phyloP scores from a whole-genome alignment of 2,329 filamentous ascomycete genomes.

The Tolypocladium endophyticum region DNA sequence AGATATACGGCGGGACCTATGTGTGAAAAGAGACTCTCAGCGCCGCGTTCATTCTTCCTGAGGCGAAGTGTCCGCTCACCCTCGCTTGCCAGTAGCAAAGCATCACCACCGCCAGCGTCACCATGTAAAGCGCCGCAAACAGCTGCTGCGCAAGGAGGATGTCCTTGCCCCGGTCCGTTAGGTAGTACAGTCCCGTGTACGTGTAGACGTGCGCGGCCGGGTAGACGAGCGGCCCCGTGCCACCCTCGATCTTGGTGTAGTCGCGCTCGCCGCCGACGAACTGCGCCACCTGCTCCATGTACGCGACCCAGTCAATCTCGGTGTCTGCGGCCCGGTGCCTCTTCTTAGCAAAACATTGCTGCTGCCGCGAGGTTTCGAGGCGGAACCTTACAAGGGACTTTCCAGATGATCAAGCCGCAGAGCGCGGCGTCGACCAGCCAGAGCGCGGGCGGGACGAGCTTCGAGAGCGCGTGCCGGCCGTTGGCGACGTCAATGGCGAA shows the following conservation, averaged over 20 bases:
- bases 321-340: constrained; percentile 48
- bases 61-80: constrained; percentile 28
- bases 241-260: constrained; percentile 76
- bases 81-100: constrained; percentile 67
- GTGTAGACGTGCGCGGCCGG: constrained; percentile 89
- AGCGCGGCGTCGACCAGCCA: constrained; percentile 61
- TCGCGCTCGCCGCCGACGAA: constrained; percentile 78
- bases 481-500: constrained; percentile 32
- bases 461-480: constrained; percentile 39
- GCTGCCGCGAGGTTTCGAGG: background rate
- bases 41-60: background rate
- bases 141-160: constrained; percentile 74
- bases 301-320: constrained; percentile 95
- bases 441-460: constrained; percentile 46
- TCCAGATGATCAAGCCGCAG: constrained; percentile 66
- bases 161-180: constrained; percentile 67
- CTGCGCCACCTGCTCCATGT: constrained; percentile 85
- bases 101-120: constrained; percentile 66
- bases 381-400: constrained; percentile 61
- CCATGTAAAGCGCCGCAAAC: constrained; percentile 72
- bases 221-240: constrained; percentile 89
- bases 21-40: background rate
- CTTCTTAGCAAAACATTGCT: constrained; percentile 1
- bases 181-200: constrained; percentile 66
- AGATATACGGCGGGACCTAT: constrained; percentile 74